Evolutionary conservation across 2,329 filamentous ascomycete species (phyloP).

Genomic region (Xylaria sp.): DNA sequence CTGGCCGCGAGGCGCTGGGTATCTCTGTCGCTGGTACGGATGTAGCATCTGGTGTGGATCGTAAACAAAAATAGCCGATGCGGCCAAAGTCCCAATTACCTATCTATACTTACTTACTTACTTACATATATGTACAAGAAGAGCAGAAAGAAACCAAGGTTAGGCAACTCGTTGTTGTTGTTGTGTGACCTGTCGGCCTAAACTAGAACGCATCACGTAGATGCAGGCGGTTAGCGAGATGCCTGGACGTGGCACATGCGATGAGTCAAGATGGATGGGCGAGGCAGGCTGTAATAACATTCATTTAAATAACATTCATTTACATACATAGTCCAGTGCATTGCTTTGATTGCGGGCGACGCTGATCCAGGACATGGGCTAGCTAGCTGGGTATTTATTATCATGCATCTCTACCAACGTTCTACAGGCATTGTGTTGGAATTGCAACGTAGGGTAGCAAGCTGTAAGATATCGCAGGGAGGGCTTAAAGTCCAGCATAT

Average conservation of each 20-base stretch:
- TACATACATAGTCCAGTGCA: too few relatives aligned
- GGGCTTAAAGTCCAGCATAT: too few relatives aligned
- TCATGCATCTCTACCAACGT: not conserved
- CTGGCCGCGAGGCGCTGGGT: constrained; percentile 5
- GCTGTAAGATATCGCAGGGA: too few relatives aligned
- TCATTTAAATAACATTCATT: too few relatives aligned
- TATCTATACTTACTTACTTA: too few relatives aligned
- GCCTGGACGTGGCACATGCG: not conserved
- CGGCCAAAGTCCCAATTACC: too few relatives aligned
- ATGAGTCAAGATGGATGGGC: too few relatives aligned
- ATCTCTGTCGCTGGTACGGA: not conserved
- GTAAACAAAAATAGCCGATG: constrained; percentile 1
- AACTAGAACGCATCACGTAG: not conserved
- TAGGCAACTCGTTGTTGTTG: not conserved
- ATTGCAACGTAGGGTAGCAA: not conserved
- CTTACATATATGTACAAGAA: too few relatives aligned
- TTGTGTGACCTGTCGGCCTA: not conserved
- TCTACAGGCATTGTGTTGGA: too few relatives aligned
- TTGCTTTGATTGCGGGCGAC: too few relatives aligned
- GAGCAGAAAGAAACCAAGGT: constrained; percentile 1
- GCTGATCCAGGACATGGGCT: too few relatives aligned
- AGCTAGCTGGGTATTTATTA: not conserved
- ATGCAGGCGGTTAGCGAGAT: not conserved
- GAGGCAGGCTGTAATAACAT: too few relatives aligned
- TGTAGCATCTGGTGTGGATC: constrained; percentile 1